Base-by-base conservation (phyloP, 2,329 filamentous ascomycete species). In the Colletotrichum noveboracense region DNA sequence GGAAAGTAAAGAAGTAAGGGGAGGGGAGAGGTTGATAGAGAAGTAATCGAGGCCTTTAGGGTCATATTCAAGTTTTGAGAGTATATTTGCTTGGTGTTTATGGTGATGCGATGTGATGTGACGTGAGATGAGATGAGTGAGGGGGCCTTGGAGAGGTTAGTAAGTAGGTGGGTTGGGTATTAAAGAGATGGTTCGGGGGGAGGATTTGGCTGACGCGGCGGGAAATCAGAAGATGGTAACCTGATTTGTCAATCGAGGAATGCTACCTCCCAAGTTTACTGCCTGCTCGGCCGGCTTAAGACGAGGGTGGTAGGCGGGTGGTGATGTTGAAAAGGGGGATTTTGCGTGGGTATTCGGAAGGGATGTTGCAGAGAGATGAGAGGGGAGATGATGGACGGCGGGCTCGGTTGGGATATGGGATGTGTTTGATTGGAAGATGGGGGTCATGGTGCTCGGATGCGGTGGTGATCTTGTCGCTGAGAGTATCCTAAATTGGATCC, bases 181-280 rank as follows among this genome's bases (percentile, higher is more conserved):
- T 2, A 43, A n/a, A 18, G 1, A 38, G 14, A 3, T 38, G 36
- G 36, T 16, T 16, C 0, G 14, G 0, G 0, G 34, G 2, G 16
- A 2, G 34, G 14, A 16, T 2, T 16, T 8, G 0, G 34, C 7
- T 16, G 14, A 14, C 34, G 34, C 13, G 32, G 32, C 32, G 6
- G 2, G 32, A 34, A 34, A 34, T 34, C 6, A 34, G 2, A 34
- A 34, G 32, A 14, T 2, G 32, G 32, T 7, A 34, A 7, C 32
- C 32, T 34, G 13, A 2, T 14, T 6, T 34, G 32, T 14, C 32
- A 7, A 34, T 34, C 6, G 32, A 3, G 32, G 2, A 14, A 34
- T 34, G 32, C 32, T 28, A 7, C 5, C 26, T 28, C 34, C 34
- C 13, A 36, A 36, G 3, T 7, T 36, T 1, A 16, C 14, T 36